Conservation (phyloP, 2,329 filamentous ascomycete species). For the Raffaelea albimanens region DNA sequence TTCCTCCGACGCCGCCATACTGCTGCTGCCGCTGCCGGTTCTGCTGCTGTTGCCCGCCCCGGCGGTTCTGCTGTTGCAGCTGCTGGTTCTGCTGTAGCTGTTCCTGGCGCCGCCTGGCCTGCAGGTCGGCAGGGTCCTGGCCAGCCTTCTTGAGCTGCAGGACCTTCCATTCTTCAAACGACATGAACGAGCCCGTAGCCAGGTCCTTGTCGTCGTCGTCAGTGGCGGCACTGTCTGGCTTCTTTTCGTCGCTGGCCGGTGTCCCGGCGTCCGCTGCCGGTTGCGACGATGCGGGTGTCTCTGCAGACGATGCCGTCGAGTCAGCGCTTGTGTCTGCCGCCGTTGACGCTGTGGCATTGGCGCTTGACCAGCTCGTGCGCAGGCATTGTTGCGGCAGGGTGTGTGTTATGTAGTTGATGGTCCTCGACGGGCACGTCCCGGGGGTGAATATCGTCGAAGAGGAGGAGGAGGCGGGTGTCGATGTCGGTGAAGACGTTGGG, state of each 20-base stretch:
- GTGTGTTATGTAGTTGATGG: slow-evolving; percentile 76
- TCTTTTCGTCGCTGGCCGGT: too few relatives aligned
- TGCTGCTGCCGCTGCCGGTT: slow-evolving; percentile 1
- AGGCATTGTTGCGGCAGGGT: slow-evolving; percentile 68
- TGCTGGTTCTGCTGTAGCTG: slow-evolving; percentile 21
- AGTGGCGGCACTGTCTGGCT: too few relatives aligned
- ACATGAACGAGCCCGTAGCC: slow-evolving; percentile 63
- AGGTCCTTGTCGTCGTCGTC: slow-evolving; percentile 31
- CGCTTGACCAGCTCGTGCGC: slow-evolving; percentile 46
- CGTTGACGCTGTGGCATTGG: slow-evolving; percentile 12
- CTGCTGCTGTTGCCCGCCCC: neutral
- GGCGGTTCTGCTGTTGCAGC: neutral
- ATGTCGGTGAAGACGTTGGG: neutral
- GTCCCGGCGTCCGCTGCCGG: too few relatives aligned
- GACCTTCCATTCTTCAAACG: slow-evolving; percentile 97
- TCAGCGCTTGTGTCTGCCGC: neutral
- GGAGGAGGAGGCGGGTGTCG: neutral
- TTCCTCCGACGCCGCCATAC: slow-evolving; percentile 41
- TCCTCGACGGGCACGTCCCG: slow-evolving; percentile 46
- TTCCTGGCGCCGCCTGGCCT: slow-evolving; percentile 50
- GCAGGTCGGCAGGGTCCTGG: slow-evolving; percentile 58
- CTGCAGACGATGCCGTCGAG: slow-evolving; percentile 2
- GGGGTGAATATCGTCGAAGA: slow-evolving; percentile 1
- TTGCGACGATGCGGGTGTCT: too few relatives aligned
- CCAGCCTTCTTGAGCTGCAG: slow-evolving; percentile 81